Base-by-base conservation (phyloP, 805 yeast genomes). In the Barnettozyma sp. region DNA sequence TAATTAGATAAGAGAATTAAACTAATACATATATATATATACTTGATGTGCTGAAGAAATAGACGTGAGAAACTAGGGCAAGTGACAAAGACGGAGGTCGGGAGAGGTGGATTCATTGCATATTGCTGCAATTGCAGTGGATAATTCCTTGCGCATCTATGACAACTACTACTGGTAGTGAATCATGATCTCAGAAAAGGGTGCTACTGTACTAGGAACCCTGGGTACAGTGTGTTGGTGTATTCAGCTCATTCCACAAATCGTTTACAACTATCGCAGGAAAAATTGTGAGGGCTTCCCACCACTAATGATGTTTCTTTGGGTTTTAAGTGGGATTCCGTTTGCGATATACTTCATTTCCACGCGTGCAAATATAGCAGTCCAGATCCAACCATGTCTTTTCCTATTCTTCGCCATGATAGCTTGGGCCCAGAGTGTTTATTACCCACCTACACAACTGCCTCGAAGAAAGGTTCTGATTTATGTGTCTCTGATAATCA, bases 161-260 rank as follows among this genome's bases (percentile, higher is more conserved):
- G n/a, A n/a, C n/a, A n/a, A n/a, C n/a, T n/a, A n/a, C n/a, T n/a
- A n/a, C n/a, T n/a, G n/a, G n/a, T n/a, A n/a, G n/a, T n/a, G n/a
- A n/a, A n/a, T n/a, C n/a, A 52, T 52, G 54, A 48, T 52, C 24
- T 44, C 48, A 17, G 57, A 52, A 16, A 50, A 44, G 38, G 85
- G 84, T 1, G 71, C 83, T 13, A 83, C 82, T 33, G 86, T 80
- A 6, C 66, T 86, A 36, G 96, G 86, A 2, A 87, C 95, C 10
- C 66, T 84, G 2, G 97, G 95, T 6, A 90, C 97, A 0, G 76
- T 88, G 2, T 70, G 83, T 39, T 90, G 97, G 97, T 88, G 97
- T 57, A 63, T 88, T 44, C 97, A 90, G 60, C 63, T 90, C 44
- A 67, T 87, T 1, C 97, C 97, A 2, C 97, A 84, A 52, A 78